Percentiles rank a stretch among this genome's conserved stretches.
Conservation (phyloP, 345 rosid species). For the Conringia planisiliqua region DNA sequence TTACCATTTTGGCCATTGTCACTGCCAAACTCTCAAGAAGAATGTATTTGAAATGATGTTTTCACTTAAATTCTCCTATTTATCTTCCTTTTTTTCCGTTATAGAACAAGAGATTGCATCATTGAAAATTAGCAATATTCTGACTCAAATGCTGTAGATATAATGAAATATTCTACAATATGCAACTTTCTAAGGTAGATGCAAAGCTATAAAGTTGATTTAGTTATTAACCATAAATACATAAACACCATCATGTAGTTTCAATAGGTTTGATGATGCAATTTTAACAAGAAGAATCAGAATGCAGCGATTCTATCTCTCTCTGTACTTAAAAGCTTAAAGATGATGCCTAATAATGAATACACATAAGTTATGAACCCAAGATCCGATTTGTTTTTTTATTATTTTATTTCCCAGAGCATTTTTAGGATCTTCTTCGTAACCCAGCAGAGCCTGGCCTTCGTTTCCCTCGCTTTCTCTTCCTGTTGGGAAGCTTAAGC, state of each 20-base stretch:
- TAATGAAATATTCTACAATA: too few relatives aligned
- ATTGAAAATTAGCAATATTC: too few relatives aligned
- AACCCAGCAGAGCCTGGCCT: conserved; percentile 38
- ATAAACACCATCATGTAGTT: conserved; percentile 22
- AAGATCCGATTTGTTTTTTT: background rate
- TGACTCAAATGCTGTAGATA: background rate
- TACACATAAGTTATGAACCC: background rate
- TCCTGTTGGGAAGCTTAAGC: conserved; percentile 43
- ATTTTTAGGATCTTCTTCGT: conserved; percentile 40
- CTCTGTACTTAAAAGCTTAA: conserved; percentile 23
- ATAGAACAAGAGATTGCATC: background rate
- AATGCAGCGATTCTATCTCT: background rate
- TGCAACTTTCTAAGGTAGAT: background rate
- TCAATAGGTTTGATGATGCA: background rate
- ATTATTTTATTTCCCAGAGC: conserved; percentile 7
- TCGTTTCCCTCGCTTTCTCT: conserved; percentile 51
- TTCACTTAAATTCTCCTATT: background rate
- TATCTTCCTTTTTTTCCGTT: background rate
- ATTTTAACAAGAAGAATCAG: conserved; percentile 16
- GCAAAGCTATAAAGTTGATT: background rate
- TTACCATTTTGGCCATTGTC: conserved; percentile 58
- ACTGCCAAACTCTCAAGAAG: conserved; percentile 68
- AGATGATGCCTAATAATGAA: background rate
- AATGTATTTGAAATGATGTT: conserved; percentile 34
- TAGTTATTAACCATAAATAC: background rate